Percentiles rank a stretch among this genome's conserved stretches.
Conservation (phyloP, 306 rosid species). For the Prosopis cineraria region DNA sequence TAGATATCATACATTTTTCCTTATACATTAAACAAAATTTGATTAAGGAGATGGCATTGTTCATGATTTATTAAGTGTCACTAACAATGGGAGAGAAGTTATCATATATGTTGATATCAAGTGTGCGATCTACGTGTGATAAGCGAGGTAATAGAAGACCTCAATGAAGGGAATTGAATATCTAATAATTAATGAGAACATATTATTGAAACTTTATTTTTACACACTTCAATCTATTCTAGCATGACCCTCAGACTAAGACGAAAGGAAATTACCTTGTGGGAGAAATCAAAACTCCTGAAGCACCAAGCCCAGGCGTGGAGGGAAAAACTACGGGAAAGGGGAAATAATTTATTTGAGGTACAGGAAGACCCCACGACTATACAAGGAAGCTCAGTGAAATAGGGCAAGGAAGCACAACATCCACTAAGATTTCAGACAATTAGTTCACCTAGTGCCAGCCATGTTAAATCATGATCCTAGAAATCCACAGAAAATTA, state of each 20-base stretch:
- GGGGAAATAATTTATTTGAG: background rate
- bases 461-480: slow-evolving; percentile 12
- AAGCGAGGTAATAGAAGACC: background rate
- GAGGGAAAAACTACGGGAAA: no score
- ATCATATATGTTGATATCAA: no score
- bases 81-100: no score
- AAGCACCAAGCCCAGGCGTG: background rate
- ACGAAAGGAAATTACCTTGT: background rate
- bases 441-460: slow-evolving; percentile 18
- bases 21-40: no score
- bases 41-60: no score
- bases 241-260: background rate
- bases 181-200: background rate
- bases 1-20: no score
- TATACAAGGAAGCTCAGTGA: background rate
- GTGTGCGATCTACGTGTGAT: background rate
- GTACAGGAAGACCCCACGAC: background rate
- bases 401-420: background rate
- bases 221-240: background rate
- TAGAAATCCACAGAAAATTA: background rate
- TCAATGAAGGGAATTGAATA: background rate
- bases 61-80: no score
- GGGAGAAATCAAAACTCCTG: background rate
- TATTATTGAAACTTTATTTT: background rate
- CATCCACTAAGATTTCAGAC: slow-evolving; percentile 6